Conservation (phyloP, 2,329 filamentous ascomycete genomes). For the Phoma sp. region DNA sequence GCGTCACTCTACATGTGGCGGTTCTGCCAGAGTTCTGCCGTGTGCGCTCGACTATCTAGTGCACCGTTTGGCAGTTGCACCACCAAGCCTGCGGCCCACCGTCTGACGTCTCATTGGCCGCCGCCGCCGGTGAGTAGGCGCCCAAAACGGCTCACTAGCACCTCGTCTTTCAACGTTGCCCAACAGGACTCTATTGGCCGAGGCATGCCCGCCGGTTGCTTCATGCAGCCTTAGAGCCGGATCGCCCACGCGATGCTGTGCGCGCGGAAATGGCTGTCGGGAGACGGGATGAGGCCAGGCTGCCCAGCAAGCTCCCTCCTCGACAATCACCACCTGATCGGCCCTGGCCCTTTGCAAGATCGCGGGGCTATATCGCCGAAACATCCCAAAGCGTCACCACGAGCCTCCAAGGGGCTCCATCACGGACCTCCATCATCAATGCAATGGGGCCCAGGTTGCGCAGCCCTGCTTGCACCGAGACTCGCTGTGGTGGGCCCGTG, state of each 20-base stretch:
- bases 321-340: slow-evolving; percentile 34
- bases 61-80: slow-evolving; percentile 47
- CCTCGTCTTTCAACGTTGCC: slow-evolving; percentile 33
- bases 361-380: slow-evolving; percentile 38
- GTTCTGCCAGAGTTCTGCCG: slow-evolving; percentile 31
- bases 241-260: slow-evolving; percentile 35
- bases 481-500: slow-evolving; percentile 2
- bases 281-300: slow-evolving; percentile 31
- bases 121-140: slow-evolving; percentile 28
- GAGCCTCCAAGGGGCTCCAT: slow-evolving; percentile 2
- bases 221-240: slow-evolving; percentile 28
- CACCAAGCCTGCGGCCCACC: slow-evolving; percentile 34
- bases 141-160: slow-evolving; percentile 40
- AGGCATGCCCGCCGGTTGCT: slow-evolving; percentile 27
- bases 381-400: slow-evolving; percentile 14
- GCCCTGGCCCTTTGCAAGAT: slow-evolving; percentile 28
- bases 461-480: slow-evolving; percentile 3
- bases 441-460: slow-evolving; percentile 10
- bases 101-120: slow-evolving; percentile 17
- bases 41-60: slow-evolving; percentile 39
- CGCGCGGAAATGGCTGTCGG: slow-evolving; percentile 37
- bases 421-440: slow-evolving; percentile 7
- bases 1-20: slow-evolving; percentile 31
- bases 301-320: slow-evolving; percentile 13
- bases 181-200: slow-evolving; percentile 30